Conservation (phyloP, 768 basidiomycete species). For the Termitomyces sp. region DNA sequence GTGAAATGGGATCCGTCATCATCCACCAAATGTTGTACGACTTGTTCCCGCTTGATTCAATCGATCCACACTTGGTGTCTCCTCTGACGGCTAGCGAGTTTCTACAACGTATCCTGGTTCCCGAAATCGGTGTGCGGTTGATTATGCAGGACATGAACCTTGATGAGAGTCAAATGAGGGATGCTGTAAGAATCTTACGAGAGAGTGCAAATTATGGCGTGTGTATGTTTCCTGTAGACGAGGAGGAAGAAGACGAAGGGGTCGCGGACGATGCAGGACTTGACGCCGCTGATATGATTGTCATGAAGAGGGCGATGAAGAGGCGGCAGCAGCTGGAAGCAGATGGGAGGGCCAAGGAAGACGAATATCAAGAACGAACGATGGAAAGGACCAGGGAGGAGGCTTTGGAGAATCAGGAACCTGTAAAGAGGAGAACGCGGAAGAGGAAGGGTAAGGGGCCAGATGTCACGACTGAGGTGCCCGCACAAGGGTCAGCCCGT, state of each 20-base stretch:
- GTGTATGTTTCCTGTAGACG: slow-evolving; percentile 75
- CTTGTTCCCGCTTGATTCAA: slow-evolving; percentile 61
- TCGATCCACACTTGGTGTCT: slow-evolving; percentile 46
- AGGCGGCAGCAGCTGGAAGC: slow-evolving; percentile 45
- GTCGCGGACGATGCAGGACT: slow-evolving; percentile 25
- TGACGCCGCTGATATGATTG: slow-evolving; percentile 44
- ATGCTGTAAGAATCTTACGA: slow-evolving; percentile 57
- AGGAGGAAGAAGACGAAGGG: slow-evolving; percentile 40
- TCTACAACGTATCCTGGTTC: slow-evolving; percentile 80
- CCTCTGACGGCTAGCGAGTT: slow-evolving; percentile 77
- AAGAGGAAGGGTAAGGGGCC: slow-evolving; percentile 14
- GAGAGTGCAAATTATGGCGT: slow-evolving; percentile 83
- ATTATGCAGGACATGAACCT: slow-evolving; percentile 71
- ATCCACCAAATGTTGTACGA: slow-evolving; percentile 74
- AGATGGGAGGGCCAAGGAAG: slow-evolving; percentile 31
- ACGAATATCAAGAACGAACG: slow-evolving; percentile 13
- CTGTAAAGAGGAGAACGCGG: neutral
- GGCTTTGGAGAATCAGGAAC: neutral
- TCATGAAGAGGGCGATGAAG: slow-evolving; percentile 50
- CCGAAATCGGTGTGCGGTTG: slow-evolving; percentile 79
- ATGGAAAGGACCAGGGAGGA: slow-evolving; percentile 13
- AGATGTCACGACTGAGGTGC: neutral
- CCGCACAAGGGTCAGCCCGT: slow-evolving; percentile 8
- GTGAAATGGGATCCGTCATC: slow-evolving; percentile 77
- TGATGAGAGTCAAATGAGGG: slow-evolving; percentile 27